A percentile compares a stretch with the other conserved stretches of the same genome.
Conservation (phyloP, 139 green algal species). For the Gonium pectorale region DNA sequence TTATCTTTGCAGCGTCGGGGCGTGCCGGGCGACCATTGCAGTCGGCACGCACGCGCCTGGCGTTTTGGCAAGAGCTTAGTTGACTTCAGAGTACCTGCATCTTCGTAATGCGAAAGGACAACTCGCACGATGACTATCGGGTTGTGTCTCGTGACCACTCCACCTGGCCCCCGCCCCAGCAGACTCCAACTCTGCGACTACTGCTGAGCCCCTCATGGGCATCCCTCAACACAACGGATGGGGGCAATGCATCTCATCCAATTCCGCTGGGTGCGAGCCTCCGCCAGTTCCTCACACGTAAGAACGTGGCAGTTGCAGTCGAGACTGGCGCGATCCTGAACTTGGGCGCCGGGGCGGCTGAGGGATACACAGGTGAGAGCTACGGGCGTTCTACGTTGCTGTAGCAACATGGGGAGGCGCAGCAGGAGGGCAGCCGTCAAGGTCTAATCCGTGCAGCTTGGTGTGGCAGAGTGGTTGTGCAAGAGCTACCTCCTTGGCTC, state of each 20-base stretch:
- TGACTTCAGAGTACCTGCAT: neutral
- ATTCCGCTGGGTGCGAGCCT: neutral
- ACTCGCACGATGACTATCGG: neutral
- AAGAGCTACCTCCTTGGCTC: no score
- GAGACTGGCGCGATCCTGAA: neutral
- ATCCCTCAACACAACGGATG: neutral
- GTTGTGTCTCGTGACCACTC: neutral
- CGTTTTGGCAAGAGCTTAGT: no score
- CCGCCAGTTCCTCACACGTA: neutral
- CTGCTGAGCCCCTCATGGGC: conserved; percentile 1
- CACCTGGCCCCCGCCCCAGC: neutral
- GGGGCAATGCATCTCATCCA: neutral
- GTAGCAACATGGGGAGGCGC: no score
- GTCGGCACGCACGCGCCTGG: no score
- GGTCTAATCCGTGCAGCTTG: no score
- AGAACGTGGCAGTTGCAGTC: neutral
- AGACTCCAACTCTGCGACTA: neutral
- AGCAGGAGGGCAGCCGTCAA: no score
- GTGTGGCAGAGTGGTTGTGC: no score
- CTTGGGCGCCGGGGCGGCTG: neutral
- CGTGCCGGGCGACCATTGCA: neutral
- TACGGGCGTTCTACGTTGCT: no score
- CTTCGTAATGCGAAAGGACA: neutral
- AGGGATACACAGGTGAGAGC: neutral
- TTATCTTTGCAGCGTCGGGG: neutral